These are phyloP conservation scores for Chlamydomonas incerta DNA, from an alignment of 139 green algal genomes.

Conservation along the genomic window DNA sequence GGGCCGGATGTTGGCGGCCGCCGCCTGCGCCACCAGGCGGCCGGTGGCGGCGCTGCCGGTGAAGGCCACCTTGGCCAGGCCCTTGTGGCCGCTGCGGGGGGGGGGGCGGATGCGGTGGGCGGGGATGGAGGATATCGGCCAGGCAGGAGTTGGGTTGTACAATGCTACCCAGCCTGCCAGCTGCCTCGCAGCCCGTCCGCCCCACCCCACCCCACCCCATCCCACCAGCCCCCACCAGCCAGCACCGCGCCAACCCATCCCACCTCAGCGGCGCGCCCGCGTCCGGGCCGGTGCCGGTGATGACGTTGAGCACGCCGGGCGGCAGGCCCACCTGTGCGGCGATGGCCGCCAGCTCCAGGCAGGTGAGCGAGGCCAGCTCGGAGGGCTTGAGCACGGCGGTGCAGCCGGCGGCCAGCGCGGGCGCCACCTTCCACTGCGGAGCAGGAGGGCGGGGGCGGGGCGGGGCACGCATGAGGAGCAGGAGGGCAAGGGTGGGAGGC, in stretches of 20 bases:
- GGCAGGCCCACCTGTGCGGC: slow-evolving; percentile 75
- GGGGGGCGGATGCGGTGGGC: not conserved
- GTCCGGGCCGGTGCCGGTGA: slow-evolving; percentile 72
- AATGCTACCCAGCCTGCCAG: too few relatives aligned
- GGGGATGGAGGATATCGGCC: not conserved
- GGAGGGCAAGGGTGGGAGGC: not conserved
- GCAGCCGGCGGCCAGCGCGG: slow-evolving; percentile 90
- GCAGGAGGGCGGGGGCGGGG: not conserved
- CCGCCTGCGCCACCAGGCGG: slow-evolving; percentile 69
- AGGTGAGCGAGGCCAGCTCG: slow-evolving; percentile 87
- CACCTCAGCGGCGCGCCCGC: slow-evolving; percentile 74
- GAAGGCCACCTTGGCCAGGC: slow-evolving; percentile 90
- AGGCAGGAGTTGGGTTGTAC: too few relatives aligned
- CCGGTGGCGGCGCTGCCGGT: slow-evolving; percentile 85
- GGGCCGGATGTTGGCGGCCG: slow-evolving; percentile 76
- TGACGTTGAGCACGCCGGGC: slow-evolving; percentile 84
- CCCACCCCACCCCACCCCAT: too few relatives aligned
- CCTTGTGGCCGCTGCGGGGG: slow-evolving; percentile 65
- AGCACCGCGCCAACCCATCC: not conserved
- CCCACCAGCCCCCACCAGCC: not conserved
- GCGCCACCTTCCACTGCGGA: slow-evolving; percentile 86
- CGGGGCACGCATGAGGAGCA: not conserved
- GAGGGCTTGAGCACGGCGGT: slow-evolving; percentile 85
- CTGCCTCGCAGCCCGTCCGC: too few relatives aligned
- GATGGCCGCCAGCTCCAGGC: slow-evolving; percentile 86